A percentile compares a stretch with the other conserved stretches of the same genome.
These are phyloP conservation scores for Vickermania ingenoplastis DNA, from an alignment of 208 protist species.

Conservation along the genomic window DNA sequence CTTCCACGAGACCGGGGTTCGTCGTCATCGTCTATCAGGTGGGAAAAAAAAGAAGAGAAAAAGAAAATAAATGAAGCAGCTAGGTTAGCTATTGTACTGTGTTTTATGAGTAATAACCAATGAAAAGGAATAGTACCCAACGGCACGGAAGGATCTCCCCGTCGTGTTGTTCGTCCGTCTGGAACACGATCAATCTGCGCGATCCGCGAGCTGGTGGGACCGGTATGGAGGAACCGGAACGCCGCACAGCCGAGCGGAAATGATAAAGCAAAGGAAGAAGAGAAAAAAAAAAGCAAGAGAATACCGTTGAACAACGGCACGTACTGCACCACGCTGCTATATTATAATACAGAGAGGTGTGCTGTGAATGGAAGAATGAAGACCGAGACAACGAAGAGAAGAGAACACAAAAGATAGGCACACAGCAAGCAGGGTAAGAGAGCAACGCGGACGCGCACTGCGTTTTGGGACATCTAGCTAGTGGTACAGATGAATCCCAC, in stretches of 20 bases:
- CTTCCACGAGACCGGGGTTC: background rate
- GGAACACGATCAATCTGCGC: too few relatives aligned
- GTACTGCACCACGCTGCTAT: background rate
- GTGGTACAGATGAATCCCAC: too few relatives aligned
- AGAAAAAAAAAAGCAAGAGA: slow-evolving; percentile 8
- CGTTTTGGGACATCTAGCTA: slow-evolving; percentile 1
- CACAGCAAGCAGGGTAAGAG: background rate
- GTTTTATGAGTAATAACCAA: too few relatives aligned
- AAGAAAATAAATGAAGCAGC: background rate
- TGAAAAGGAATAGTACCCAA: too few relatives aligned
- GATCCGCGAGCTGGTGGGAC: too few relatives aligned
- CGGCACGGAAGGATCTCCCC: too few relatives aligned
- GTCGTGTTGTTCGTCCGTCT: too few relatives aligned
- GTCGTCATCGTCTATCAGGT: background rate
- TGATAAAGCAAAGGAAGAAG: slow-evolving; percentile 8
- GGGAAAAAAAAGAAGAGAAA: slow-evolving; percentile 9
- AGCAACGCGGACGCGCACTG: background rate
- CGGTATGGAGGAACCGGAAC: too few relatives aligned
- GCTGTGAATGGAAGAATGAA: too few relatives aligned
- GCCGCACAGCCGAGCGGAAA: too few relatives aligned
- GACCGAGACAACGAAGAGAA: background rate
- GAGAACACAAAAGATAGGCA: background rate
- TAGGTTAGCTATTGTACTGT: too few relatives aligned
- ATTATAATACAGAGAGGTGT: too few relatives aligned
- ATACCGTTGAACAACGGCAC: slow-evolving; percentile 1